These are phyloP conservation scores for Cadophora malorum DNA, from an alignment of 2,329 filamentous ascomycete species.

Conservation along the genomic window DNA sequence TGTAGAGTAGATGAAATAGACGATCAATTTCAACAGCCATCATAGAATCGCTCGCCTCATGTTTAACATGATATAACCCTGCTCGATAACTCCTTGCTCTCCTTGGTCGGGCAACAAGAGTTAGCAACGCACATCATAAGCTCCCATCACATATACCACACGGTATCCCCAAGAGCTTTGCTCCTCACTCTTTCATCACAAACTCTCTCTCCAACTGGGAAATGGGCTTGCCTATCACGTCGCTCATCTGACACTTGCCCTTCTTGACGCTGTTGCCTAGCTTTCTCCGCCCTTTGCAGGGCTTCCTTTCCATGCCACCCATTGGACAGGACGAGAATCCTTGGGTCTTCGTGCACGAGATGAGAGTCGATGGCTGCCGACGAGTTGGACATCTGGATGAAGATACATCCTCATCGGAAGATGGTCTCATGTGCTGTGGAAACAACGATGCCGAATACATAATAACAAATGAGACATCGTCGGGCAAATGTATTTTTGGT, in stretches of 20 bases:
- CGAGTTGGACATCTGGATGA: background rate
- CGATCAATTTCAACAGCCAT: background rate
- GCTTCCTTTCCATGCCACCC: background rate
- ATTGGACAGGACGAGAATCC: no score
- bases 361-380: no score
- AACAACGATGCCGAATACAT: background rate
- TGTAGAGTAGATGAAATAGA: background rate
- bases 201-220: background rate
- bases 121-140: background rate
- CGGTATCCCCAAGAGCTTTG: background rate
- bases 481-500: background rate
- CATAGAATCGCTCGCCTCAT: background rate
- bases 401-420: background rate
- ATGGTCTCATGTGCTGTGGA: background rate
- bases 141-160: background rate
- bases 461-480: constrained; percentile 5
- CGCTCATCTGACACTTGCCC: background rate
- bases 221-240: background rate
- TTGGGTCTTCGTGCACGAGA: no score
- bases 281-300: background rate
- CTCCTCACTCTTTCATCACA: background rate
- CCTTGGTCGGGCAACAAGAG: background rate
- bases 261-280: background rate
- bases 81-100: background rate
- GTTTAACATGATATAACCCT: background rate